These are phyloP conservation scores for Phialophora expanda DNA, from an alignment of 2,329 filamentous ascomycete species.

Conservation along the genomic window DNA sequence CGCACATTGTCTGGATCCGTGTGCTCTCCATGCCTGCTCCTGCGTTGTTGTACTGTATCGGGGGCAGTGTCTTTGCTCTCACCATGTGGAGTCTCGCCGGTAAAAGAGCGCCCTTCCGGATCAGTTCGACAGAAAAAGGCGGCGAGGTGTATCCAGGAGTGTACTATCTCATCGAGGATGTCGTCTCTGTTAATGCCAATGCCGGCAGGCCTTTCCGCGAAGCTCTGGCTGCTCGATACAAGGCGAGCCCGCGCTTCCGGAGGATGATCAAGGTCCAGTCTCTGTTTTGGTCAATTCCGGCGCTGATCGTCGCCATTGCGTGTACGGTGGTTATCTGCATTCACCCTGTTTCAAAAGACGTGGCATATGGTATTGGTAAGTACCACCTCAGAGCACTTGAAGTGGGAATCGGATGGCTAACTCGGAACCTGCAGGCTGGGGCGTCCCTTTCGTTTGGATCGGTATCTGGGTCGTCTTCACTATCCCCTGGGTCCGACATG, in stretches of 20 bases:
- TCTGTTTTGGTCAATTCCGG: conserved; percentile 62
- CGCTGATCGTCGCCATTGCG: conserved; percentile 54
- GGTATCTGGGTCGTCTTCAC: conserved; percentile 53
- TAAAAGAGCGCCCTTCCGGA: conserved; percentile 60
- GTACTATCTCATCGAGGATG: conserved; percentile 70
- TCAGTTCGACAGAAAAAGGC: conserved; percentile 68
- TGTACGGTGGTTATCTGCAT: conserved; percentile 56
- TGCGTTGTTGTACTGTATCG: conserved; percentile 32
- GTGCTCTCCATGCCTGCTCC: conserved; percentile 39
- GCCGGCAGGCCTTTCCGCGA: conserved; percentile 61
- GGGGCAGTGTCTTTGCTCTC: conserved; percentile 31
- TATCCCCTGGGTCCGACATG: conserved; percentile 54
- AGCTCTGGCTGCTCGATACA: conserved; percentile 58
- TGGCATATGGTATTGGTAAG: conserved; percentile 52
- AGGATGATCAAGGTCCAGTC: conserved; percentile 61
- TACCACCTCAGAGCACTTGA: background rate
- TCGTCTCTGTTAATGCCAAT: conserved; percentile 69
- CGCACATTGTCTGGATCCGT: conserved; percentile 40
- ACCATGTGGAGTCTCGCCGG: conserved; percentile 40
- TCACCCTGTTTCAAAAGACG: conserved; percentile 51
- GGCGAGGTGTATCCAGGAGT: conserved; percentile 63
- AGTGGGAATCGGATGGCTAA: background rate
- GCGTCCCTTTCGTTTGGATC: conserved; percentile 51
- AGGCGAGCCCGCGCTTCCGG: conserved; percentile 60
- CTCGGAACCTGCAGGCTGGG: conserved; percentile 45